Evolutionary conservation across 2,329 filamentous ascomycete species (phyloP), one percentile per base, ranked within the genome.

Genomic region (Neofusicoccum parvum): DNA sequence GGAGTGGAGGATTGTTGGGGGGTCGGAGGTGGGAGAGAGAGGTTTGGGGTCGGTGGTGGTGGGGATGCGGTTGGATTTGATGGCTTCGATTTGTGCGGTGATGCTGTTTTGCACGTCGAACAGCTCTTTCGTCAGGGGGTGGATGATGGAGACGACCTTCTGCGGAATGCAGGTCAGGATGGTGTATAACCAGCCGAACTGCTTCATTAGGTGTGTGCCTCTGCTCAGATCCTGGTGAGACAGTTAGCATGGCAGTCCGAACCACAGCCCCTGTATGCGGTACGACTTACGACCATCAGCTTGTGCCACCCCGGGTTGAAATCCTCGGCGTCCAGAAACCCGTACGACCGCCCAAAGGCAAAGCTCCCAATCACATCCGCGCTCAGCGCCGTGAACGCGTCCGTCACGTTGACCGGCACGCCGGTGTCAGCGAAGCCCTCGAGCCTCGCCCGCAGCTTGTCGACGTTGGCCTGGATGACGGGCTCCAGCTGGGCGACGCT

Each of bases 41-140:
- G 12, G 69, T 71, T 17, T 34, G n/a, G 17, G 9, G 39, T 2
- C 27, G 17, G 36, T 54, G 43, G 41, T 58, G 43, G n/a, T n/a
- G 7, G 43, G 12, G 23, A 37, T 23, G 59, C 23, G 46, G 7
- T 27, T 32, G 20, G 64, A 69, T 7, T 69, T 69, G 36, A 74
- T 73, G 0, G 72, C 69, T 14, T 69, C 67, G 12, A 73, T 71
- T 49, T 68, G 70, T 1, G 63, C 53, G 1, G 72, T 69, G 63
- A 75, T 67, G 41, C 72, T 69, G 46, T 74, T 71, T 62, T 75
- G 73, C 9, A 76, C 66, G 15, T 66, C 65, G 68, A 74, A 72
- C 4, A 74, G 67, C 23, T 68, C 50, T 50, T 64, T 70, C 9
- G 70, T 70, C 5, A 73, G 67, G 11, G 72, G 72, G 53, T 74